Evolutionary conservation across 1,139 yeast species (phyloP), one percentile per base, ranked within the genome.

Genomic region (Sugiyamaella neomexicana): DNA sequence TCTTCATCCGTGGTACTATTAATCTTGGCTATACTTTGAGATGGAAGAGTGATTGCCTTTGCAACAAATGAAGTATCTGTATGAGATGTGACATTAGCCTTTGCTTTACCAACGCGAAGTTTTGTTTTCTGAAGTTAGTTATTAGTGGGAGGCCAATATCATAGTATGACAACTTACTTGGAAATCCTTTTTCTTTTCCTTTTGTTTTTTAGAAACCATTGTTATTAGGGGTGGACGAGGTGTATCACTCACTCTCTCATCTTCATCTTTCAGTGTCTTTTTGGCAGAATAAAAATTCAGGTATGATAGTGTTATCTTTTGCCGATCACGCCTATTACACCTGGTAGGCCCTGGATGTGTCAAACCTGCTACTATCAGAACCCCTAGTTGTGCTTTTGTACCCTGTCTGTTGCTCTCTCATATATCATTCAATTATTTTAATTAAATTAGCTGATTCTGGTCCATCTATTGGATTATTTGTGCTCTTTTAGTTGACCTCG

Each of bases 41-140:
- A 62, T 2, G 71, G 73, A 27, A 72, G 61, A 23, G 62, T 58
- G 49, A 71, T 66, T 7, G 69, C 34, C 57, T 83, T 87, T n/a
- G 96, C 83, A 50, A 79, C 81, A 71, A 91, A 91, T 0, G 93
- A 84, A 0, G 96, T 89, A 64, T 87, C 93, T 5, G 99, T 93
- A 57, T 79, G 81, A 68, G 89, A 89, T 34, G 82, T 80, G 2
- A 91, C 82, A 59, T 80, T 81, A 6, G 82, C 82, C 29, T 82
- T 81, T 1, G 86, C 76, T 70, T 93, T 93, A 55, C 99, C 99
- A 40, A 93, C 98, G 66, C 80, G 86, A 50, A 93, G 80, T 75
- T 89, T 91, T 58, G 85, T 80, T 74, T 91, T 93, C 68, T 77
- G 40, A 6, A 29, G 31, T 37, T 31, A 17, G 3, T 12, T 8